phyloP scores from a whole-genome alignment of 164 flowering plant species.

The Berberis thunbergii region DNA sequence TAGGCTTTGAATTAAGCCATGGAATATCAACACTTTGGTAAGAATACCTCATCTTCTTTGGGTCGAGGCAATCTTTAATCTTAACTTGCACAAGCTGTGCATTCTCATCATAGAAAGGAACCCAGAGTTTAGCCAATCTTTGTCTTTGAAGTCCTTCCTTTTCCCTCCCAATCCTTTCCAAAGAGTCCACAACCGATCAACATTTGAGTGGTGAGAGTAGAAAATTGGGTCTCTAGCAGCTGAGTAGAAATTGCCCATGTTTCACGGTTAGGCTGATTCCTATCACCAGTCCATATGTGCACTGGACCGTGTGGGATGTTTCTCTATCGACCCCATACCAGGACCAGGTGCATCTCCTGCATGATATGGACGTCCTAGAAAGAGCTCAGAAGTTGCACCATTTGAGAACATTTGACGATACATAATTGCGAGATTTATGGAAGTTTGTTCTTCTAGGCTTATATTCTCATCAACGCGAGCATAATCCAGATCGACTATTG shows the following conservation, averaged over 20 bases:
- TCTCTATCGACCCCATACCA: constrained; percentile 28
- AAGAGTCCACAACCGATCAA: constrained; percentile 55
- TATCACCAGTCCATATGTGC: constrained; percentile 28
- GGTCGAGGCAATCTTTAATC: constrained; percentile 41
- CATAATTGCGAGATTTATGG: constrained; percentile 8
- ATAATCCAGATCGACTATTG: constrained; percentile 14
- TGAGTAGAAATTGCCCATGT: constrained; percentile 65
- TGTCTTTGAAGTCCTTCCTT: constrained; percentile 28
- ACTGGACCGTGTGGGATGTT: constrained; percentile 28
- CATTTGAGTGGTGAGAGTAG: constrained; percentile 47
- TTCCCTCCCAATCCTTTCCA: constrained; percentile 46
- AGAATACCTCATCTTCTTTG: constrained; percentile 25
- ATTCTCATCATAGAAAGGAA: constrained; percentile 46
- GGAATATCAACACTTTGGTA: constrained; percentile 49
- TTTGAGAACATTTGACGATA: constrained; percentile 19
- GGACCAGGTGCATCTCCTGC: constrained; percentile 22
- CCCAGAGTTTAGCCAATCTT: constrained; percentile 29
- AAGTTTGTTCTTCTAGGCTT: background rate
- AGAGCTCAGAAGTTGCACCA: constrained; percentile 13
- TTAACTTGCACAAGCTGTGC: constrained; percentile 35
- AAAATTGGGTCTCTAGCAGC: constrained; percentile 61
- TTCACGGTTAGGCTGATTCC: constrained; percentile 41
- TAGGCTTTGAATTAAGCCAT: constrained; percentile 34
- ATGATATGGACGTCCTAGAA: constrained; percentile 25
- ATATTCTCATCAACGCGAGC: constrained; percentile 3